Base-by-base conservation (phyloP, 73 alveolate species). In the Paramecium caudatum region DNA sequence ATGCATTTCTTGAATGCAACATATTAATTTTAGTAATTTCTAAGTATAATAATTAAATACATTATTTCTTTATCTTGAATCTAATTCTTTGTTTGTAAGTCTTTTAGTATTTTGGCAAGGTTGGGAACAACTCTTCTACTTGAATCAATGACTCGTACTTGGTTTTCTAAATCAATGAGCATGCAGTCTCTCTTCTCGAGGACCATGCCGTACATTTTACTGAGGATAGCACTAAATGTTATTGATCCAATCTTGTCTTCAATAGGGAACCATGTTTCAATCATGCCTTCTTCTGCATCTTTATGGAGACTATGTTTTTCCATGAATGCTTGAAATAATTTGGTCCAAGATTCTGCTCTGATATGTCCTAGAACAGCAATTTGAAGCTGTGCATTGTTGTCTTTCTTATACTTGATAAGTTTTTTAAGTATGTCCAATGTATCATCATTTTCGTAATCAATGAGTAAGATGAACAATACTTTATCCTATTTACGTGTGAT, bases 301-400 rank as follows among this genome's bases (percentile, higher is more conserved):
- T 37, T 0, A 27, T 37, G n/a, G 5, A 74, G 43, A 39, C 43
- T 19, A 74, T 41, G 41, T 21, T 74, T 74, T 13, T 74, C 69
- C 88, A 74, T 41, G 27, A 74, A 74, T 1, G 69, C 88, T 23
- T 74, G 43, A 16, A 74, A 74, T 23, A 74, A 5, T 39, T 21
- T 74, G 10, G 88, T 74, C 88, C 88, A 74, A 16, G 88, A 74
- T 74, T 74, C 88, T 41, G 88, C 88, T 74, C 88, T 36, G 1
- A 74, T 74, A 19, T 74, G 88, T 45, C 88, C 88, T 45, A 74
- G 43, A 5, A 74, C 88, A 74, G 88, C 88, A 41, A 74, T 74
- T 25, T 74, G 43, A 4, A 74, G 43, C 30, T 41, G 1, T 9
- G 19, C 32, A 21, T 21, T 41, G 12, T 23, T 23, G 25, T 74